Evolutionary conservation across 352 stramenopile genomes (phyloP).

Genomic region (Globisporangium ultimum): DNA sequence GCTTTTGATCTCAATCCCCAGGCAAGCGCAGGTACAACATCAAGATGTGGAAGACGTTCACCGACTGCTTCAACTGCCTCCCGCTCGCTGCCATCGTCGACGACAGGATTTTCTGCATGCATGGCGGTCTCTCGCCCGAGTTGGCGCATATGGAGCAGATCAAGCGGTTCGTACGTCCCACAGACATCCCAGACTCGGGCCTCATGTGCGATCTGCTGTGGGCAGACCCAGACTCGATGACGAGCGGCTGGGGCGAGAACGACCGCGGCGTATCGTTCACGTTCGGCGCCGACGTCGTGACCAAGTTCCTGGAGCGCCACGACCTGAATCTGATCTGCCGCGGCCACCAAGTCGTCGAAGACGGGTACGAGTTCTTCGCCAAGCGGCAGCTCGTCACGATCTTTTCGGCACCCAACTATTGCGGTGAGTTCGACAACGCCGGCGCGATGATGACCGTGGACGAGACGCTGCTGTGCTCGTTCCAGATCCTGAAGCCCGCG

Average conservation of each 20-base stretch:
- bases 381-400: slow-evolving; percentile 97
- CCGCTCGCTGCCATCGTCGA: slow-evolving; percentile 98
- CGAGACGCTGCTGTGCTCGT: slow-evolving; percentile 59
- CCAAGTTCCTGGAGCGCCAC: slow-evolving; percentile 96
- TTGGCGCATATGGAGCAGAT: slow-evolving; percentile 92
- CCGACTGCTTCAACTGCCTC: slow-evolving; percentile 92
- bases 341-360: slow-evolving; percentile 94
- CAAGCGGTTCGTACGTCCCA: slow-evolving; percentile 93
- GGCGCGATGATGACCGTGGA: slow-evolving; percentile 83
- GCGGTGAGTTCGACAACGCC: slow-evolving; percentile 99
- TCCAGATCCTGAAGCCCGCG: slow-evolving; percentile 16
- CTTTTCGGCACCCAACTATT: slow-evolving; percentile 99
- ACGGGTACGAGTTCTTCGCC: slow-evolving; percentile 99
- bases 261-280: slow-evolving; percentile 97
- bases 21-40: slow-evolving; percentile 94
- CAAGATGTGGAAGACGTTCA: slow-evolving; percentile 98
- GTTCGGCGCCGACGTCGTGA: slow-evolving; percentile 98
- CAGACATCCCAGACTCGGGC: slow-evolving; percentile 87
- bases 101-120: slow-evolving; percentile 99
- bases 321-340: slow-evolving; percentile 98
- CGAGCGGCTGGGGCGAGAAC: slow-evolving; percentile 98
- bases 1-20: slow-evolving; percentile 10
- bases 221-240: slow-evolving; percentile 98
- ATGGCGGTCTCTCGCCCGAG: slow-evolving; percentile 96
- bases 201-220: slow-evolving; percentile 99